A percentile compares a stretch with the other conserved stretches of the same genome.
Conservation (phyloP, 495 filamentous ascomycete genomes). For the Venustampulla echinocandica region DNA sequence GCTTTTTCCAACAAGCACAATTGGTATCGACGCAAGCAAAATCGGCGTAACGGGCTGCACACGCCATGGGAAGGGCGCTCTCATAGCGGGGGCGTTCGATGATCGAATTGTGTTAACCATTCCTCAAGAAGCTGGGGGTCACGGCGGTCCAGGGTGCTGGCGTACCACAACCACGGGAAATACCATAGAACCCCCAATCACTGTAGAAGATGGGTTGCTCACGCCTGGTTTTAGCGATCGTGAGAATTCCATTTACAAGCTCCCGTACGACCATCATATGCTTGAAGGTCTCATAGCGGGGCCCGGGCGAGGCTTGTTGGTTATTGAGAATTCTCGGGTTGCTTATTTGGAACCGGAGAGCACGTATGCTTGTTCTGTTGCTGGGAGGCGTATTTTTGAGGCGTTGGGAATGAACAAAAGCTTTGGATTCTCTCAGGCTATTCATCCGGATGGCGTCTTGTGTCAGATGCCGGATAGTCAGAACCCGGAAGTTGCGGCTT, state of each 20-base stretch:
- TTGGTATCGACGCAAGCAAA: constrained; percentile 31
- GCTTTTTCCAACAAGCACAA: constrained; percentile 16
- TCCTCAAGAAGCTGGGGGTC: constrained; percentile 40
- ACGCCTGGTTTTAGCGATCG: constrained; percentile 27
- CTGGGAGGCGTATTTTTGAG: constrained; percentile 26
- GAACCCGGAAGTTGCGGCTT: constrained; percentile 30
- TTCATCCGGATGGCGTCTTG: constrained; percentile 23
- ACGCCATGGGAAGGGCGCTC: constrained; percentile 42
- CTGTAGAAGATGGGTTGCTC: constrained; percentile 42
- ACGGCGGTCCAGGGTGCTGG: constrained; percentile 39
- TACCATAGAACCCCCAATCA: constrained; percentile 34
- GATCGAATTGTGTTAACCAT: constrained; percentile 36
- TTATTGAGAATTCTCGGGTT: constrained; percentile 36
- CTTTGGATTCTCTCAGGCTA: constrained; percentile 28
- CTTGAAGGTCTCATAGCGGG: constrained; percentile 33
- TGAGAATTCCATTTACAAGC: constrained; percentile 15
- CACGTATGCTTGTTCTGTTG: constrained; percentile 33
- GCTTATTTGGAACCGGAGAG: constrained; percentile 35
- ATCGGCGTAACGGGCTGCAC: constrained; percentile 42
- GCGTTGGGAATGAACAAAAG: constrained; percentile 25
- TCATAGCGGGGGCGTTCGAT: constrained; percentile 41
- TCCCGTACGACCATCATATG: constrained; percentile 36
- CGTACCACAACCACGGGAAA: constrained; percentile 32
- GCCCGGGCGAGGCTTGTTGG: constrained; percentile 29
- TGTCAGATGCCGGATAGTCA: constrained; percentile 32